Conservation (phyloP, 768 basidiomycete genomes). For the Leccinum variicolor region DNA sequence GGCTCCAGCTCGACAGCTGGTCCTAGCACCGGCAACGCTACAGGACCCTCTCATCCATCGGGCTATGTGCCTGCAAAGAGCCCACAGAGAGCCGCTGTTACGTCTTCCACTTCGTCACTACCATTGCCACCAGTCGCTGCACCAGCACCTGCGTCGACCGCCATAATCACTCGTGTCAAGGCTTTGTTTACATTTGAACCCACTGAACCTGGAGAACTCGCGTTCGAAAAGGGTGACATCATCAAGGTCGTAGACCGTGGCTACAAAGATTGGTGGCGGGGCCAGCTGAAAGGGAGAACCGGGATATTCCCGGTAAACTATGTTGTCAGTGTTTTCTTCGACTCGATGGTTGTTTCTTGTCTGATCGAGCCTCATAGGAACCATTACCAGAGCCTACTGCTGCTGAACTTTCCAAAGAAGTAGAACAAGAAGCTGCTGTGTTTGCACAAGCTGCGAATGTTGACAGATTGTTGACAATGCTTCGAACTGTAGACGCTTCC, state of each 20-base stretch:
- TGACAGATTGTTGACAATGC: constrained; percentile 72
- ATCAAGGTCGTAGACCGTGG: constrained; percentile 94
- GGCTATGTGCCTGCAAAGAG: constrained; percentile 60
- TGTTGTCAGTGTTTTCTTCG: constrained; percentile 55
- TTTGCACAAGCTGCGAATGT: constrained; percentile 86
- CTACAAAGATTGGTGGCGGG: constrained; percentile 97
- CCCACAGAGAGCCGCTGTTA: constrained; percentile 32
- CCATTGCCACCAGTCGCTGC: constrained; percentile 18
- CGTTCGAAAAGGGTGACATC: constrained; percentile 88
- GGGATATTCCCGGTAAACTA: constrained; percentile 98
- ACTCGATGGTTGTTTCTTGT: neutral
- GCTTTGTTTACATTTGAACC: constrained; percentile 89
- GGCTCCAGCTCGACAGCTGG: constrained; percentile 27
- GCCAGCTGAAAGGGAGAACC: constrained; percentile 83
- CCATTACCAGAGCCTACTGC: constrained; percentile 81
- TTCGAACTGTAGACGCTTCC: constrained; percentile 67
- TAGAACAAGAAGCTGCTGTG: constrained; percentile 82
- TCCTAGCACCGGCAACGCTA: constrained; percentile 16
- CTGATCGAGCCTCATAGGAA: constrained; percentile 47
- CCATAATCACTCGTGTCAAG: constrained; percentile 75
- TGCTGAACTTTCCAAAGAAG: constrained; percentile 73
- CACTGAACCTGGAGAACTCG: constrained; percentile 84
- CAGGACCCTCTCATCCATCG: constrained; percentile 41
- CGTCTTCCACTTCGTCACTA: constrained; percentile 29
- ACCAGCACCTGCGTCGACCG: constrained; percentile 13